phyloP scores from a whole-genome alignment of 2,329 filamentous ascomycete genomes.

The Macrophomina phaseolina region DNA sequence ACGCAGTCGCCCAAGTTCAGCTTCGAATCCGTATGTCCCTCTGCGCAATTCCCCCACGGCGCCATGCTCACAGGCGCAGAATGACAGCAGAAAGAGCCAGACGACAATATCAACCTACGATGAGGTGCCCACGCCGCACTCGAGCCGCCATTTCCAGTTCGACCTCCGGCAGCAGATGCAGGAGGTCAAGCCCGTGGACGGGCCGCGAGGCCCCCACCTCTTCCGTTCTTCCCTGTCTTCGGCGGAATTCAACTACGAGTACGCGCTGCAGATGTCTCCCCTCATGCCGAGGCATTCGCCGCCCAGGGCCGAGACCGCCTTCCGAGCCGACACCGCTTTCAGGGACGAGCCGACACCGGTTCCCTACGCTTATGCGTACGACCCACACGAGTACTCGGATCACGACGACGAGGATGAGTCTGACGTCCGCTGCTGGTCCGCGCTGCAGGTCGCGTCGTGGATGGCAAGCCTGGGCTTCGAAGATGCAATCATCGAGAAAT shows the following conservation, averaged over 20 bases:
- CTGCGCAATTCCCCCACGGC: constrained; percentile 28
- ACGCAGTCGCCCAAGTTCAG: constrained; percentile 65
- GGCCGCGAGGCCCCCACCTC: constrained; percentile 83
- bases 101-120: constrained; percentile 88
- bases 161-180: constrained; percentile 57
- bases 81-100: constrained; percentile 69
- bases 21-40: constrained; percentile 70
- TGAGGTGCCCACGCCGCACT: constrained; percentile 78
- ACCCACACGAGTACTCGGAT: constrained; percentile 31
- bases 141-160: constrained; percentile 66
- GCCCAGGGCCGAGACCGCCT: constrained; percentile 48
- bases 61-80: constrained; percentile 52
- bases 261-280: constrained; percentile 72
- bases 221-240: constrained; percentile 75
- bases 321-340: constrained; percentile 35
- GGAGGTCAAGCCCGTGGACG: constrained; percentile 71
- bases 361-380: constrained; percentile 15
- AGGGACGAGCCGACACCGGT: constrained; percentile 19
- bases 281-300: constrained; percentile 69
- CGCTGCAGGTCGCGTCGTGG: constrained; percentile 80
- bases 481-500: constrained; percentile 76
- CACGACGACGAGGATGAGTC: constrained; percentile 59
- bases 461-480: constrained; percentile 87
- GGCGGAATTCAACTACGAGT: constrained; percentile 56
- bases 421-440: constrained; percentile 70